These are phyloP conservation scores for Phytophthora fragariae DNA, from an alignment of 352 stramenopile genomes.

Conservation along the genomic window DNA sequence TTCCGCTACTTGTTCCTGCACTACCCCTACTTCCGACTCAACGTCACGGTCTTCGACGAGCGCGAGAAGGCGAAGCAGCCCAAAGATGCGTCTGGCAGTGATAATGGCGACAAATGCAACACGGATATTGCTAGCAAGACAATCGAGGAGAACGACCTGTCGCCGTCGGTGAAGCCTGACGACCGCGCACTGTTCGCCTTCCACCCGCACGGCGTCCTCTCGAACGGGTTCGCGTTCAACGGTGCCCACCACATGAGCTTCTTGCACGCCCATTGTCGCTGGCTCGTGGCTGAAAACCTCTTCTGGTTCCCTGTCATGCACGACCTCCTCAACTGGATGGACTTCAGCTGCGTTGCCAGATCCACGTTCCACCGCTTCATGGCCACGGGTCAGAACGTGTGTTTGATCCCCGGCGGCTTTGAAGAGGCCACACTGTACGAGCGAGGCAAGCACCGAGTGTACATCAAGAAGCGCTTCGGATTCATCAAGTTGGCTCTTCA, in stretches of 20 bases:
- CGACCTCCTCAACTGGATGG: slow-evolving; percentile 67
- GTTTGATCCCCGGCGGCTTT: slow-evolving; percentile 91
- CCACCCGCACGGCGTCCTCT: slow-evolving; percentile 73
- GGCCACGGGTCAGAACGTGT: slow-evolving; percentile 59
- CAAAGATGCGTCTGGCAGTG: not conserved
- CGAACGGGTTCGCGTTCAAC: slow-evolving; percentile 58
- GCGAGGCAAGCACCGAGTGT: slow-evolving; percentile 87
- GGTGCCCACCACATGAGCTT: slow-evolving; percentile 61
- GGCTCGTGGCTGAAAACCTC: slow-evolving; percentile 74
- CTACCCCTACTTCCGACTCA: slow-evolving; percentile 60
- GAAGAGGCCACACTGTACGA: slow-evolving; percentile 93
- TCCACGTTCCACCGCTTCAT: slow-evolving; percentile 55
- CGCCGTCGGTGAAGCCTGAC: slow-evolving; percentile 19
- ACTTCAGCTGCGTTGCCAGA: slow-evolving; percentile 58
- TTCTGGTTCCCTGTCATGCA: slow-evolving; percentile 68
- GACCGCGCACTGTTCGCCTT: slow-evolving; percentile 47
- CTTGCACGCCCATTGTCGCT: slow-evolving; percentile 48
- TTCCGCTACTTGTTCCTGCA: slow-evolving; percentile 53
- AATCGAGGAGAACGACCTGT: slow-evolving; percentile 21
- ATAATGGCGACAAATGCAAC: not conserved
- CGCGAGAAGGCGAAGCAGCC: slow-evolving; percentile 20
- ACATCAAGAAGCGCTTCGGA: slow-evolving; percentile 88
- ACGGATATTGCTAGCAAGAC: slow-evolving; percentile 5
- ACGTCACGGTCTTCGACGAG: slow-evolving; percentile 52
- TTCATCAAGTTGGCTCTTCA: slow-evolving; percentile 94